Conservation (phyloP, 495 filamentous ascomycete genomes). For the Xylaria intraflava region DNA sequence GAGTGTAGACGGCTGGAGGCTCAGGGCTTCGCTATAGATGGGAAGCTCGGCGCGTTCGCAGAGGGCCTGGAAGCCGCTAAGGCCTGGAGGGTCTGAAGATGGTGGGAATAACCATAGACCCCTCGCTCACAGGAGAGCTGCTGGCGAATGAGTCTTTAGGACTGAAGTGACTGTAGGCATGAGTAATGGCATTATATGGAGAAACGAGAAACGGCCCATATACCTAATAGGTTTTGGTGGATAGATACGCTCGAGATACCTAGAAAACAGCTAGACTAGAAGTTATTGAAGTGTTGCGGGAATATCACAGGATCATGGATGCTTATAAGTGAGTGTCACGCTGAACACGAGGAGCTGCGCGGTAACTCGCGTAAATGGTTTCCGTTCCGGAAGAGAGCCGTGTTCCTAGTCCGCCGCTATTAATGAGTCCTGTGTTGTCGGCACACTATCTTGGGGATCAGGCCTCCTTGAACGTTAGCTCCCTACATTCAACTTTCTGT, state of each 20-base stretch:
- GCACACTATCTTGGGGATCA: slow-evolving; percentile 36
- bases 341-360: slow-evolving; percentile 24
- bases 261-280: neutral
- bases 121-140: neutral
- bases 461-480: slow-evolving; percentile 18
- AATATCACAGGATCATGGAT: slow-evolving; percentile 40
- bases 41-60: slow-evolving; percentile 64
- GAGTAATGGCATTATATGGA: neutral
- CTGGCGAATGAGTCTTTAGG: neutral
- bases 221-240: neutral
- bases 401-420: slow-evolving; percentile 40
- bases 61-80: slow-evolving; percentile 65
- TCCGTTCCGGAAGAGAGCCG: slow-evolving; percentile 33
- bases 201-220: neutral
- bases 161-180: neutral
- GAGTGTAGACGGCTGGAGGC: slow-evolving; percentile 52
- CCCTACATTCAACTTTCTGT: slow-evolving; percentile 19
- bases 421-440: slow-evolving; percentile 46
- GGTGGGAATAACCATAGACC: neutral
- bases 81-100: slow-evolving; percentile 32
- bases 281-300: slow-evolving; percentile 17
- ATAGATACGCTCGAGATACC: neutral
- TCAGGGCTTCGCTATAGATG: slow-evolving; percentile 65
- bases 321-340: slow-evolving; percentile 37
- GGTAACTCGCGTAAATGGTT: slow-evolving; percentile 32